These are phyloP conservation scores for Boechera stricta DNA, from an alignment of 345 rosid species.

Conservation along the genomic window DNA sequence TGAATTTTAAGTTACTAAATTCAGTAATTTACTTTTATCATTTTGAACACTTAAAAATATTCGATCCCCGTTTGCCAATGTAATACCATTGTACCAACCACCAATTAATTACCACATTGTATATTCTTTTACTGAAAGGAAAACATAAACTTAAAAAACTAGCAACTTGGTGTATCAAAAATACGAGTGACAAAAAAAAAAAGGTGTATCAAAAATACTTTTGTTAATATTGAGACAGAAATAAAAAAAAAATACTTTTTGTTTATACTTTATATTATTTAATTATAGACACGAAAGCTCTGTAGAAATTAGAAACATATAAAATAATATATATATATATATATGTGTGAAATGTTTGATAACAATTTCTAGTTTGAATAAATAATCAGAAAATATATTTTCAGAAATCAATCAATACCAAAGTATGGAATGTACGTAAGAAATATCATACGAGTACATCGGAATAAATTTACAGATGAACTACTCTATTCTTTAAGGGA, in stretches of 20 bases:
- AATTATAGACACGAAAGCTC: too few relatives aligned
- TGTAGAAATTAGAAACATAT: too few relatives aligned
- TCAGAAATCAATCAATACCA: not conserved
- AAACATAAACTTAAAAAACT: not conserved
- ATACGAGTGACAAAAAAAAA: too few relatives aligned
- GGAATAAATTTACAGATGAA: not conserved
- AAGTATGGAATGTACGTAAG: not conserved
- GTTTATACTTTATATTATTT: too few relatives aligned
- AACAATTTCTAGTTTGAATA: not conserved
- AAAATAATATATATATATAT: too few relatives aligned
- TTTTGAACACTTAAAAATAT: not conserved
- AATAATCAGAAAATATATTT: not conserved
- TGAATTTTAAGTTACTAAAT: constrained; percentile 1
- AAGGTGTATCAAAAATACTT: too few relatives aligned
- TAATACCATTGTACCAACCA: too few relatives aligned
- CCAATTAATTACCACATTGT: too few relatives aligned
- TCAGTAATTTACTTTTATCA: not conserved
- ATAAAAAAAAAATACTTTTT: too few relatives aligned
- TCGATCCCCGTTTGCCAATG: not conserved
- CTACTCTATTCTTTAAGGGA: not conserved
- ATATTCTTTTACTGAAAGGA: too few relatives aligned
- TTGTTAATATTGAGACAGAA: too few relatives aligned
- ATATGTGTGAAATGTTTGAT: not conserved
- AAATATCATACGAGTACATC: not conserved
- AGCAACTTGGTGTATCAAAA: not conserved